These are phyloP conservation scores for Senna siamea DNA, from an alignment of 306 rosid species.

Conservation along the genomic window DNA sequence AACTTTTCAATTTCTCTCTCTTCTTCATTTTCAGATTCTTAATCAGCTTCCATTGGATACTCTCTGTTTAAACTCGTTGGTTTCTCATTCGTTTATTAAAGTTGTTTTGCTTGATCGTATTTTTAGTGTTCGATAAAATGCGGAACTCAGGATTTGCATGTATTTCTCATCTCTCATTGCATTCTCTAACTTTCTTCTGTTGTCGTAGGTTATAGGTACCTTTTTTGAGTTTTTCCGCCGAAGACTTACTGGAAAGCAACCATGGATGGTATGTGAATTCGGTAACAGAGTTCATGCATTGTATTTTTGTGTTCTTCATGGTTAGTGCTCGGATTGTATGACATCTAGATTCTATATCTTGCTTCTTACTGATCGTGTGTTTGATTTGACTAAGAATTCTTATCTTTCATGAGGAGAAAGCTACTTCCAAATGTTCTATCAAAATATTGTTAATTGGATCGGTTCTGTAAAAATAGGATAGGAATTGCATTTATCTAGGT, in stretches of 20 bases:
- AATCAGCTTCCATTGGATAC: background rate
- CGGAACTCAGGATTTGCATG: background rate
- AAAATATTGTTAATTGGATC: background rate
- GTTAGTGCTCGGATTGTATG: background rate
- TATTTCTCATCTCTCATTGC: background rate
- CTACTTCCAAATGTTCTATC: background rate
- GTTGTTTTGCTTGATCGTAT: background rate
- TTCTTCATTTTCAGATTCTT: background rate
- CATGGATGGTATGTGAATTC: slow-evolving; percentile 69
- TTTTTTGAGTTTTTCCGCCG: slow-evolving; percentile 16
- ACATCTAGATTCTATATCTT: background rate
- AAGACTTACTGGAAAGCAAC: slow-evolving; percentile 44
- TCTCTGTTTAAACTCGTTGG: background rate
- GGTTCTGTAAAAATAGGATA: background rate
- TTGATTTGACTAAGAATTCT: slow-evolving; percentile 2
- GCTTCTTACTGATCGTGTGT: background rate
- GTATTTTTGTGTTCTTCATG: background rate
- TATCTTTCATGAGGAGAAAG: background rate
- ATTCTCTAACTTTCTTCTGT: background rate
- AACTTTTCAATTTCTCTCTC: background rate
- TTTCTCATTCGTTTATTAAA: background rate
- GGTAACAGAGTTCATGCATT: background rate
- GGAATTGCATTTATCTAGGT: background rate
- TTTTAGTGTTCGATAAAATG: slow-evolving; percentile 34
- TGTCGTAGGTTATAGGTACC: background rate